Base-by-base conservation (phyloP, 139 green algal species). In the Dunaliella primolecta region DNA sequence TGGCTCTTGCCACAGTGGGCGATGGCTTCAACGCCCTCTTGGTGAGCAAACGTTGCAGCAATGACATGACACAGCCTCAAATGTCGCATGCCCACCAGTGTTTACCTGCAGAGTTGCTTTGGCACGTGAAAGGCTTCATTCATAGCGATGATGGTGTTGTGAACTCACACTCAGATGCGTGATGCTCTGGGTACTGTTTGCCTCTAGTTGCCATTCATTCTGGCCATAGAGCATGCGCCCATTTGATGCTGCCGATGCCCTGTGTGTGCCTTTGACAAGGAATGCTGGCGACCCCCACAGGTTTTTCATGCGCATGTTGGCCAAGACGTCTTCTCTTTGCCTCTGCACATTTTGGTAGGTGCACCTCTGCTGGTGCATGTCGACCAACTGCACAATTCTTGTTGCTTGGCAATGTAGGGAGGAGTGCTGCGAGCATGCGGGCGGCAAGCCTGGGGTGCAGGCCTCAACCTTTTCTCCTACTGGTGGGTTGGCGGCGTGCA, bases 21-120 rank as follows among this genome's bases (percentile, higher is more conserved):
- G 93, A 96, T 78, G 93, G 93, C 56, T 11, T 96, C 30, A 56
- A 86, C 21, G 36, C 31, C 1, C 75, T 81, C 37, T 46, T 83
- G 31, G 3, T 46, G 2, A 20, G 71, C 56, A 23, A 72, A 23
- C 56, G 23, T n/a, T 20, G 23, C 56, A 20, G 20, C 56, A 72
- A 20, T 23, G 56, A 72, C 56, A 72, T 72, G 20, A 72, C 20
- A 20, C 20, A 72, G 20, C 56, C 56, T n/a, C 56, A 20, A 20
- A 72, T 23, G 23, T 72, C 56, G 20, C 56, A 29, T 72, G 56
- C 56, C 56, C 56, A 20, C 23, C 20, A 29, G 20, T 72, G 20
- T 23, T n/a, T 23, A 20, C 56, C 56, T 23, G 56, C 56, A 20
- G 20, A 20, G 23, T 72, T n/a, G 56, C 56, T 72, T 20, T 72